Base-by-base conservation (phyloP, 2,329 filamentous ascomycete genomes). In the Colletotrichum karsti region DNA sequence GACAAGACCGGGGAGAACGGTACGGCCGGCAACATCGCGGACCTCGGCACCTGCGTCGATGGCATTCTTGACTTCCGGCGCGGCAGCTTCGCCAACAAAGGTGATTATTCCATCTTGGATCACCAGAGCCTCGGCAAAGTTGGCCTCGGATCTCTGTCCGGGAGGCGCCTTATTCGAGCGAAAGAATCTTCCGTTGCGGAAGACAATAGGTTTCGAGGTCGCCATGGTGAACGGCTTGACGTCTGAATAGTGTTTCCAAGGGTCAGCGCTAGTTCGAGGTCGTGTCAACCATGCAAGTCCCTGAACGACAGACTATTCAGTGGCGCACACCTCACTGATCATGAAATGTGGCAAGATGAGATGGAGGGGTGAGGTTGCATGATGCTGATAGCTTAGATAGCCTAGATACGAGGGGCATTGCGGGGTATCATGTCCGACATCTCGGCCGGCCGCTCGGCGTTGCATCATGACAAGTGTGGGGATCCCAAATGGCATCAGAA, bases 1-100 rank as follows among this genome's bases (percentile, higher is more conserved):
- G 55, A 89, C 82, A 73, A 88, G 88, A 6, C 85, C 84, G 0
- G 87, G 86, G 2, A 89, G 75, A 7, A 88, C 78, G 8, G 81
- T 80, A 54, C 72, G 77, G 37, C 80, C 79, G 12, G 70, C 69
- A 20, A 85, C 59, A 15, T 67, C 63, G 35, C 59, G 63, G 6
- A 67, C 33, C 22, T 57, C 50, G 24, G 57, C 62, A 15, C 74
- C 77, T 3, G 67, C 65, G 4, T 69, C 60, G 37, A 71, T 73
- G 4, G 77, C 78, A 1, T 70, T 57, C 3, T 63, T 41, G 33
- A 69, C 44, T 10, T 69, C 65, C 0, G 61, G 41, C 55, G 79
- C 74, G 0, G 73, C 67, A 5, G 72, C 72, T 5, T 77, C 70
- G 6, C 80, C 80, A 59, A 82, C 72, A 28, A 78, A 74, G 12